Conservation (phyloP, 257 asterid genomes). For the Ehretia macrophylla region DNA sequence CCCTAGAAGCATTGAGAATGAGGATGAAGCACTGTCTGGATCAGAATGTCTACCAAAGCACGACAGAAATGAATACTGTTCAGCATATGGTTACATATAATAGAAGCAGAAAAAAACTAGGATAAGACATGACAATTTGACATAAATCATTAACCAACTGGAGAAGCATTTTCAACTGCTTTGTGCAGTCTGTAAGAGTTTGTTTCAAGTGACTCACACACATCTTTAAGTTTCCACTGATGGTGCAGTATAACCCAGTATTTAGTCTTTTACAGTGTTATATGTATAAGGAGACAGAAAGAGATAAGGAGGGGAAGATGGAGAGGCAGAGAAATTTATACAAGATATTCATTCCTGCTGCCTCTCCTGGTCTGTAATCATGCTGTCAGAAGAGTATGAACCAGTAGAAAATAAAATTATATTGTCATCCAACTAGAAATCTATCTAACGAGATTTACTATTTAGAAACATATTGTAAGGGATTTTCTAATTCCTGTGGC, state of each 20-base stretch:
- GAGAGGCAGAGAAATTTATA: too few relatives aligned
- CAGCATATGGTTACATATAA: background rate
- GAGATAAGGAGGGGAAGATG: too few relatives aligned
- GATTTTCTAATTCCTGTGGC: too few relatives aligned
- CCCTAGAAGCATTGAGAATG: conserved; percentile 94
- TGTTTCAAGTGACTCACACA: background rate
- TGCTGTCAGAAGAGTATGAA: too few relatives aligned
- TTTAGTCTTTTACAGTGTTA: too few relatives aligned
- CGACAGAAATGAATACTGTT: conserved; percentile 2
- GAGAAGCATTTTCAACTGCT: background rate
- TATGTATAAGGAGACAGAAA: too few relatives aligned
- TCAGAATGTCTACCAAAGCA: conserved; percentile 55
- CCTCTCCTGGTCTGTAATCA: too few relatives aligned
- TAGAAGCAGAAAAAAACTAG: background rate
- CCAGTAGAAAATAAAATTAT: too few relatives aligned
- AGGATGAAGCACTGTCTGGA: conserved; percentile 86
- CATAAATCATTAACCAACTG: conserved; percentile 1
- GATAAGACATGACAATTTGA: conserved; percentile 2
- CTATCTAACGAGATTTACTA: too few relatives aligned
- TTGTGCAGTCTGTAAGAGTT: background rate
- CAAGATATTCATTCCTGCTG: too few relatives aligned
- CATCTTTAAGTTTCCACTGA: background rate
- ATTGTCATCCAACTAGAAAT: too few relatives aligned
- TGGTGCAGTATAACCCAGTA: background rate
- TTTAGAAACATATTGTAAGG: too few relatives aligned